Evolutionary conservation across 805 yeast species (phyloP).

Genomic region (Cephaloascus fragrans): DNA sequence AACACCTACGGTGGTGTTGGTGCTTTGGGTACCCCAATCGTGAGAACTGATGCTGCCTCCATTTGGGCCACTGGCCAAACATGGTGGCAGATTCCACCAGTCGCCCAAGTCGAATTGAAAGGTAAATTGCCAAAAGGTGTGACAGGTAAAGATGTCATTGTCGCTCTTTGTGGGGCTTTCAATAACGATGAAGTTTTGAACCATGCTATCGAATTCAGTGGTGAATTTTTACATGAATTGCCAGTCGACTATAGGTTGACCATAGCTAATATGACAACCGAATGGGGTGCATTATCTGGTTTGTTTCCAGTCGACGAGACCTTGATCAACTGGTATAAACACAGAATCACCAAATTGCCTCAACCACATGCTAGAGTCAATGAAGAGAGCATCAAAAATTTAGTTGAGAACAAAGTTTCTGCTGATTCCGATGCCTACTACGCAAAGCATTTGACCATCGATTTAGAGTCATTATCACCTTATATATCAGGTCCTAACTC

Average conservation of each 20-base stretch:
- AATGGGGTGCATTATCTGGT: slow-evolving; percentile 98
- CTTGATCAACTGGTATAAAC: slow-evolving; percentile 67
- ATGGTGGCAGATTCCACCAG: slow-evolving; percentile 99
- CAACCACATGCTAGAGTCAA: slow-evolving; percentile 83
- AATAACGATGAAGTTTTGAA: slow-evolving; percentile 88
- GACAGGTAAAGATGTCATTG: slow-evolving; percentile 94
- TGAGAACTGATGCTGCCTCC: slow-evolving; percentile 97
- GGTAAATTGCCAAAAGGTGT: slow-evolving; percentile 81
- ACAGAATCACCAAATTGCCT: slow-evolving; percentile 46
- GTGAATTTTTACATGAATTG: slow-evolving; percentile 61
- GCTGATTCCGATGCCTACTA: slow-evolving; percentile 65
- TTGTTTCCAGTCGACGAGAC: slow-evolving; percentile 90
- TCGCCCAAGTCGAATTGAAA: slow-evolving; percentile 81
- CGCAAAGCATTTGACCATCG: slow-evolving; percentile 81
- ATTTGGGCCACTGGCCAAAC: slow-evolving; percentile 99
- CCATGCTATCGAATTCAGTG: slow-evolving; percentile 90
- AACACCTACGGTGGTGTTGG: slow-evolving; percentile 98
- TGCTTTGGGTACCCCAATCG: slow-evolving; percentile 92
- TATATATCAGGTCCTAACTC: slow-evolving; percentile 95
- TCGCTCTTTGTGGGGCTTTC: slow-evolving; percentile 88
- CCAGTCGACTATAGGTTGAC: slow-evolving; percentile 82
- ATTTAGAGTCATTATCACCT: slow-evolving; percentile 73
- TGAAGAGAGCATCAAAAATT: slow-evolving; percentile 40
- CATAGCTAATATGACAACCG: slow-evolving; percentile 96
- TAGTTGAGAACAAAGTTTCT: slow-evolving; percentile 29